A percentile compares a stretch with the other conserved stretches of the same genome.
Conservation (phyloP, 805 yeast genomes). For the Suhomyces faveliae region DNA sequence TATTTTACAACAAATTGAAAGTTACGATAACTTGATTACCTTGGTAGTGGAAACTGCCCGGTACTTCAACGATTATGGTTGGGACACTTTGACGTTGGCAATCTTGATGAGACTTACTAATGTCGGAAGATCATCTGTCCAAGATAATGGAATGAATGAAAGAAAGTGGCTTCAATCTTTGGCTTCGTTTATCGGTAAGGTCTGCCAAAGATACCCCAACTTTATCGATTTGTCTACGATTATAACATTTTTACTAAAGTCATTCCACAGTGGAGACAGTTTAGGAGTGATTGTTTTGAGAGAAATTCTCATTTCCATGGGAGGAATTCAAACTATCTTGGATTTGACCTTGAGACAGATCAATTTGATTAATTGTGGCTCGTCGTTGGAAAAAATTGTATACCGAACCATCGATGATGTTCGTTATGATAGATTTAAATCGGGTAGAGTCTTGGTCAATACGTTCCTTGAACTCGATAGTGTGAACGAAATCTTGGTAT, state of each 20-base stretch:
- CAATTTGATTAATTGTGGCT: conserved; percentile 62
- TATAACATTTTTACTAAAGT: conserved; percentile 56
- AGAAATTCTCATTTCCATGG: conserved; percentile 68
- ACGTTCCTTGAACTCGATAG: conserved; percentile 43
- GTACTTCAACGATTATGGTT: conserved; percentile 71
- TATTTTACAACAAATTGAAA: conserved; percentile 78
- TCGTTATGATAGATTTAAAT: conserved; percentile 45
- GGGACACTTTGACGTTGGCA: conserved; percentile 81
- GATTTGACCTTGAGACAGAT: conserved; percentile 69
- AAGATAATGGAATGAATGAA: conserved; percentile 76
- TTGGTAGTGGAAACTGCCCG: conserved; percentile 77
- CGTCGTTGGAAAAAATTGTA: conserved; percentile 53
- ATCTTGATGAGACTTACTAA: conserved; percentile 65
- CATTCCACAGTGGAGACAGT: conserved; percentile 58
- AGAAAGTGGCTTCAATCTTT: conserved; percentile 84
- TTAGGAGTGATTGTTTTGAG: conserved; percentile 62
- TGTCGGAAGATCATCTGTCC: conserved; percentile 63
- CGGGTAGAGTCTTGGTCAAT: conserved; percentile 52
- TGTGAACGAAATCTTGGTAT: conserved; percentile 62
- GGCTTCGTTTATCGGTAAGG: conserved; percentile 72
- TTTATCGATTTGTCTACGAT: conserved; percentile 63
- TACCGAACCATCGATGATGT: conserved; percentile 58
- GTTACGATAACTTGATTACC: conserved; percentile 82
- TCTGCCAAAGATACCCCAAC: conserved; percentile 53
- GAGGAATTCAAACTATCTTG: conserved; percentile 70